phyloP scores from a whole-genome alignment of 1,284 basidiomycete genomes.

The Apiotrichum siamense region DNA sequence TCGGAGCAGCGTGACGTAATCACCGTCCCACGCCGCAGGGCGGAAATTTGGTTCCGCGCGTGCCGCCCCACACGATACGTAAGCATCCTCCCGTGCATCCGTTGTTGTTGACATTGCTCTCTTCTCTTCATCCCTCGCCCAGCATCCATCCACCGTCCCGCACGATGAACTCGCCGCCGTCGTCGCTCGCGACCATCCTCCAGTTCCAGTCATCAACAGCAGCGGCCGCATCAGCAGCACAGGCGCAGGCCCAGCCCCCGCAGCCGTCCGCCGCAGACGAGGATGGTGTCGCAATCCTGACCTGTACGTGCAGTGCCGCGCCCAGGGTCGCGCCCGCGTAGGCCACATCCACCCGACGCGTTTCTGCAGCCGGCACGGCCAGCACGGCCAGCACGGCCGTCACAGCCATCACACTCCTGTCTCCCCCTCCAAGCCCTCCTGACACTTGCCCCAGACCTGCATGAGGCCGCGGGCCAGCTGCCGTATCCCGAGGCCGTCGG shows the following conservation, averaged over 20 bases:
- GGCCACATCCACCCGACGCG: background rate
- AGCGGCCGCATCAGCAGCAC: too few relatives aligned
- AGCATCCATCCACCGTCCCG: background rate
- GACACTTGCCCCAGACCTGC: constrained; percentile 10
- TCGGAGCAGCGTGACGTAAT: too few relatives aligned
- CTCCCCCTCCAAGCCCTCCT: background rate
- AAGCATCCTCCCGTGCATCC: background rate
- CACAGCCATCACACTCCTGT: too few relatives aligned
- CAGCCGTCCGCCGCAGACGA: background rate
- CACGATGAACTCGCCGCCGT: constrained; percentile 10
- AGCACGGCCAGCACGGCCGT: too few relatives aligned
- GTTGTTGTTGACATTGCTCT: background rate
- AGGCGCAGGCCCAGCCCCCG: background rate
- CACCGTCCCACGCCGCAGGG: too few relatives aligned
- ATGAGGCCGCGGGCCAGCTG: constrained; percentile 1
- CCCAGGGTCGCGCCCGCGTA: too few relatives aligned
- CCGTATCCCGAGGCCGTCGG: background rate
- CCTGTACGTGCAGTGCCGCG: too few relatives aligned
- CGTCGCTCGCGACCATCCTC: constrained; percentile 3
- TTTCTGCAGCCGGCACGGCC: too few relatives aligned
- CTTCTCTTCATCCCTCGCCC: background rate
- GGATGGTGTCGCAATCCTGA: constrained; percentile 11
- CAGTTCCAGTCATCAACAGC: too few relatives aligned
- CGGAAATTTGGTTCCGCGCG: too few relatives aligned
- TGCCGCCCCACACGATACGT: too few relatives aligned